Base-by-base conservation (phyloP, 2,329 filamentous ascomycete species). In the Aspergillus tubingensis region DNA sequence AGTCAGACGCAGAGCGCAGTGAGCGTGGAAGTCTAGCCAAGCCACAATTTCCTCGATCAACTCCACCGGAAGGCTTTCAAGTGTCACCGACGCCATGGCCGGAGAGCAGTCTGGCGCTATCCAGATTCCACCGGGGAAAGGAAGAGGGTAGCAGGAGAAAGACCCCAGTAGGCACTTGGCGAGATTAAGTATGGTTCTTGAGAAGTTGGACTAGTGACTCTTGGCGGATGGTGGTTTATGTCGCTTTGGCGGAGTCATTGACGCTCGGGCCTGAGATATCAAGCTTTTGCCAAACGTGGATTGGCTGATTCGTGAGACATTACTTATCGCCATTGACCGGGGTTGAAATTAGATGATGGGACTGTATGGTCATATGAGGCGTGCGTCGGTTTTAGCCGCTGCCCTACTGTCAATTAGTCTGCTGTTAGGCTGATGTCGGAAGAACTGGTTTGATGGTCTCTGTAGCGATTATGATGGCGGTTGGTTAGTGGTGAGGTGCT, bases 1-100 rank as follows among this genome's bases (percentile, higher is more conserved):
- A 10, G 44, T 50, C 17, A 57, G 17, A 41, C 54, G 54, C 19
- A 43, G 54, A 15, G 44, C 32, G 25, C 54, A 57, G 39, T 39
- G 5, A 13, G 50, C n/a, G 39, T 57, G 54, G 8, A 57, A 41
- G 5, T 57, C 54, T 3, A 57, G 44, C 3, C 23, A 41, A 41
- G n/a, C 7, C 2, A 41, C 7, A 25, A 39, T 39, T 6, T 7
- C 8, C 54, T 57, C 54, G 15, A 57, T 13, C 44, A 57, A 15
- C 23, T 57, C 54, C 6, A 50, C 19, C n/a, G 54, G 54, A 17
- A 57, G 3, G 15, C n/a, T 10, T 27, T 50, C n/a, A 11, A 57
- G 23, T 3, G 21, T 27, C 32, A 27, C 8, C 1, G 15, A 11
- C 10, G 30, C 54, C 54, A 57, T 50, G 8, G 15, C n/a, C 2